These are phyloP conservation scores for Elaeis guineensis DNA, from an alignment of 176 grass and related monocot genomes.

Conservation along the genomic window DNA sequence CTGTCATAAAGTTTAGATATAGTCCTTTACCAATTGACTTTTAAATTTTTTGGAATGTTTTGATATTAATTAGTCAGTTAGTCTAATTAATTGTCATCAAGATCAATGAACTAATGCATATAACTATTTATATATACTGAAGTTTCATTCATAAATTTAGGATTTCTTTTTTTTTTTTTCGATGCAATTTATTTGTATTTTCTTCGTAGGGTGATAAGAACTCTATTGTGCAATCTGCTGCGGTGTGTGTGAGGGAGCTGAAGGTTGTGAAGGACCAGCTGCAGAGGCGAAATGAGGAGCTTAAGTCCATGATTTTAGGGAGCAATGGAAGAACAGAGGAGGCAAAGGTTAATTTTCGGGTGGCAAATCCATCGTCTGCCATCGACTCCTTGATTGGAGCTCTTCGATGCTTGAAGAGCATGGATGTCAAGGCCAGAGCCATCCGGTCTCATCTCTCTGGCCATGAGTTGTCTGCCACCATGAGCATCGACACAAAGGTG, in stretches of 20 bases:
- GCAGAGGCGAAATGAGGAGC: conserved; percentile 42
- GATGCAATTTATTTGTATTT: background rate
- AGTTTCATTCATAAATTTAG: no score
- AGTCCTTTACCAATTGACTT: no score
- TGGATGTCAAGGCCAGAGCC: conserved; percentile 55
- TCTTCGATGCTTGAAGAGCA: conserved; percentile 45
- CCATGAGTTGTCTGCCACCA: conserved; percentile 29
- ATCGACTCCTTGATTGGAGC: conserved; percentile 70
- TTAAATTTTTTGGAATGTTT: no score
- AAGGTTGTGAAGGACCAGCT: conserved; percentile 38
- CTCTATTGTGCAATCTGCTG: conserved; percentile 69
- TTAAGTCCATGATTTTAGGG: conserved; percentile 47
- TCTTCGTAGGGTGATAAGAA: conserved; percentile 58
- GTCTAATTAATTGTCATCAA: no score
- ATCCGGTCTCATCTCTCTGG: conserved; percentile 36
- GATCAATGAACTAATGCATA: no score
- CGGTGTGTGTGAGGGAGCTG: conserved; percentile 53
- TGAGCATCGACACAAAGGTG: conserved; percentile 76
- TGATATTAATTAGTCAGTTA: no score
- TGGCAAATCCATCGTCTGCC: conserved; percentile 44
- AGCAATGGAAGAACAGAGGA: conserved; percentile 31
- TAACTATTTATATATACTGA: no score
- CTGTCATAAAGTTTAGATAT: no score
- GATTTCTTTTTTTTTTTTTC: no score
- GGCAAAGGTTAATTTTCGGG: conserved; percentile 54